phyloP scores from a whole-genome alignment of 2,329 filamentous ascomycete genomes.

The Aspergillus floridensis region DNA sequence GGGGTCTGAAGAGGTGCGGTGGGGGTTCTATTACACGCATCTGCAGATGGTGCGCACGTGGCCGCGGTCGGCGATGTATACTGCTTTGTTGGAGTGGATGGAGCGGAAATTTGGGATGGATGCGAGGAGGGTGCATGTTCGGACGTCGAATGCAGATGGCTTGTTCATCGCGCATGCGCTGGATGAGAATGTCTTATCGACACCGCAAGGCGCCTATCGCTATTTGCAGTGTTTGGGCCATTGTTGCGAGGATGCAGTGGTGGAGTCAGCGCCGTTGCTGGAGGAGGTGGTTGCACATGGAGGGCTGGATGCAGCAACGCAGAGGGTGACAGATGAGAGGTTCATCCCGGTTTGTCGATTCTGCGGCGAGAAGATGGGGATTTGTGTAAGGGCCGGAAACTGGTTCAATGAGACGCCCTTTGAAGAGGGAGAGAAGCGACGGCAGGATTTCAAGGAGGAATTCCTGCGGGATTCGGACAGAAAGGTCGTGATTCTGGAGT shows the following conservation, averaged over 20 bases:
- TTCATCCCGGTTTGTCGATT: conserved; percentile 16
- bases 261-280: conserved; percentile 17
- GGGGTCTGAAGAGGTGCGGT: no score
- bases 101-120: not conserved
- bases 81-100: not conserved
- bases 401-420: conserved; percentile 23
- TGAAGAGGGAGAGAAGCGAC: conserved; percentile 12
- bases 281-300: conserved; percentile 16
- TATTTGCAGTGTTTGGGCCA: conserved; percentile 22
- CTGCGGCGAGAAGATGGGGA: conserved; percentile 19
- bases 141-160: conserved; percentile 24
- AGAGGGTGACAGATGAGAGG: conserved; percentile 14
- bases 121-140: conserved; percentile 12
- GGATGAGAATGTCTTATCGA: conserved; percentile 12
- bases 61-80: conserved; percentile 13
- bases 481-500: conserved; percentile 18
- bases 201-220: conserved; percentile 23
- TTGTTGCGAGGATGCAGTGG: conserved; percentile 20
- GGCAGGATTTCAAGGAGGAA: conserved; percentile 7
- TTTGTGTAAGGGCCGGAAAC: conserved; percentile 23
- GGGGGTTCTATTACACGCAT: no score
- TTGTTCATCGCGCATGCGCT: conserved; percentile 22
- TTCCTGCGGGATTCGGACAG: not conserved
- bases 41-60: conserved; percentile 1
- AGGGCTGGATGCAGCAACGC: conserved; percentile 14